A percentile compares a stretch with the other conserved stretches of the same genome.
Evolutionary conservation across 2,329 filamentous ascomycete species (phyloP).

Genomic region (Scytalidium sp.): DNA sequence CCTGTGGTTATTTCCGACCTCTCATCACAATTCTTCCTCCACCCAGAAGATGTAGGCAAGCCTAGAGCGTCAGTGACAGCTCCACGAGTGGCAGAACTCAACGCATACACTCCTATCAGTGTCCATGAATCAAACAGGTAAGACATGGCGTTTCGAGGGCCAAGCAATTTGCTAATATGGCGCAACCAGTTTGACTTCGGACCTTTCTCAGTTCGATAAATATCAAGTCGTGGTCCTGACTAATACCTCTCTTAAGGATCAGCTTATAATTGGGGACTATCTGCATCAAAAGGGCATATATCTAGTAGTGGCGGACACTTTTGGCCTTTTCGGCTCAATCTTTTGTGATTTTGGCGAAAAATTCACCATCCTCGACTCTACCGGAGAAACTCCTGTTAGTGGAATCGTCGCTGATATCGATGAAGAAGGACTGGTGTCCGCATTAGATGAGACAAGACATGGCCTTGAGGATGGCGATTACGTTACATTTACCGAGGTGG

Average conservation of each 20-base stretch:
- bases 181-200: conserved; percentile 61
- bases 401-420: conserved; percentile 91
- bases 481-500: conserved; percentile 89
- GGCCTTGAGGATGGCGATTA: conserved; percentile 95
- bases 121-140: conserved; percentile 64
- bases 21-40: conserved; percentile 96
- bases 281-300: conserved; percentile 94
- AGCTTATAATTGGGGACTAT: conserved; percentile 84
- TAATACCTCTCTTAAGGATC: conserved; percentile 74
- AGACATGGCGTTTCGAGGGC: conserved; percentile 6
- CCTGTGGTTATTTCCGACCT: conserved; percentile 83
- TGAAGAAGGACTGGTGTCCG: conserved; percentile 86
- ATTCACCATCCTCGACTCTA: conserved; percentile 86
- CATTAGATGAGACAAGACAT: conserved; percentile 90
- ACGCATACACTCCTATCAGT: conserved; percentile 89
- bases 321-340: conserved; percentile 89
- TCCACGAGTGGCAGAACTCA: conserved; percentile 88
- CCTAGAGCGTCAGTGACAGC: conserved; percentile 83
- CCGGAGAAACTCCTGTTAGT: conserved; percentile 80
- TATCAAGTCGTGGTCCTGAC: conserved; percentile 94
- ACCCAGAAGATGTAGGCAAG: conserved; percentile 83
- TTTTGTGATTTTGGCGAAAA: conserved; percentile 97
- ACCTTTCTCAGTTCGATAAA: conserved; percentile 79
- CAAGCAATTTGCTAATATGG: conserved; percentile 12
- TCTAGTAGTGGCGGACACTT: conserved; percentile 82